These are phyloP conservation scores for Arachis monticola DNA, from an alignment of 331 rosid species.

Conservation along the genomic window DNA sequence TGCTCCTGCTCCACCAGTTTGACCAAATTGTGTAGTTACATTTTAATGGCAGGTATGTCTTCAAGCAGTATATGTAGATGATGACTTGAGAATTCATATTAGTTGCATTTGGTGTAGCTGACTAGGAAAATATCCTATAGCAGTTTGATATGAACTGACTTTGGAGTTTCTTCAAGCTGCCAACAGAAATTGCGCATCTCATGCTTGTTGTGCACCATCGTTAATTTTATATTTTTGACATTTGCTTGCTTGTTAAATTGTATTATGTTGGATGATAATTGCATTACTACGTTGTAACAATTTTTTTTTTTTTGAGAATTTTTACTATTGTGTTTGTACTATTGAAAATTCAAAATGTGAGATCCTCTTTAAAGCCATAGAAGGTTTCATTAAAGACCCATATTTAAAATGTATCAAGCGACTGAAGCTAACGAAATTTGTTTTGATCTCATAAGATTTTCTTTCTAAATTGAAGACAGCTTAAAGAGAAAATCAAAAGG, in stretches of 20 bases:
- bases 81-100: constrained; percentile 20
- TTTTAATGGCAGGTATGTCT: constrained; percentile 37
- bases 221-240: constrained; percentile 7
- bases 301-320: constrained; percentile 31
- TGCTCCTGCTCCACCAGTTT: constrained; percentile 17
- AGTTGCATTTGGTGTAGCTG: constrained; percentile 33
- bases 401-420: neutral
- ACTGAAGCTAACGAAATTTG: neutral
- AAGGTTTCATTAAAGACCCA: neutral
- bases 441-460: neutral
- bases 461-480: neutral
- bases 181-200: neutral
- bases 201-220: neutral
- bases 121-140: constrained; percentile 29
- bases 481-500: neutral
- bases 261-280: neutral
- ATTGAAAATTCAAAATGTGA: constrained; percentile 1
- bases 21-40: neutral
- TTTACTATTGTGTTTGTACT: neutral
- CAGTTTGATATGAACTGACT: constrained; percentile 10
- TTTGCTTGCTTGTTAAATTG: constrained; percentile 18
- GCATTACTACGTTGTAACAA: constrained; percentile 32
- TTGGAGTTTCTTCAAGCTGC: neutral
- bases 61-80: constrained; percentile 37
- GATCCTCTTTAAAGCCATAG: neutral